Conservation (phyloP, 2,329 filamentous ascomycete genomes). For the Fusarium sulawesiense region DNA sequence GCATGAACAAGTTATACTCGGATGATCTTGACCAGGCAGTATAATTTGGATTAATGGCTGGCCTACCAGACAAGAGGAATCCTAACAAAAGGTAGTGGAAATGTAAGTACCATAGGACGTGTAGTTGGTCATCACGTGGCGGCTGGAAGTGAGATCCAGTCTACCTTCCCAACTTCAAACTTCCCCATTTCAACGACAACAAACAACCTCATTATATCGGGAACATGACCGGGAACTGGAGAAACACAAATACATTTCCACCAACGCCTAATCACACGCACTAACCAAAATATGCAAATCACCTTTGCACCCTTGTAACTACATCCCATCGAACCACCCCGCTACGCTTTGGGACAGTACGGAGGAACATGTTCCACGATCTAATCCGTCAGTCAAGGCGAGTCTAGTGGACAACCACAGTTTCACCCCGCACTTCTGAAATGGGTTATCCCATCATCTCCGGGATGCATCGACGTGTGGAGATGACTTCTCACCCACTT, state of each 20-base stretch:
- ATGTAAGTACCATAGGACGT: background rate
- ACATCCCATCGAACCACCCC: conserved; percentile 27
- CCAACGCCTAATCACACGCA: conserved; percentile 7
- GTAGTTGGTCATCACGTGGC: conserved; percentile 24
- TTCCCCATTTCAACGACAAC: background rate
- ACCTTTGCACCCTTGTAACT: conserved; percentile 14
- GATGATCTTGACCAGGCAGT: background rate
- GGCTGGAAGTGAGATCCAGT: background rate
- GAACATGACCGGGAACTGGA: background rate
- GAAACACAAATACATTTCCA: background rate
- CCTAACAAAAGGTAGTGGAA: background rate
- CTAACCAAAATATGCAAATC: conserved; percentile 18
- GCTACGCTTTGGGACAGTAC: conserved; percentile 41
- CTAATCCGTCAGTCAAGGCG: conserved; percentile 27
- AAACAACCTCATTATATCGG: conserved; percentile 14
- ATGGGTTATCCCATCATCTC: conserved; percentile 17
- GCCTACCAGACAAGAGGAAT: background rate
- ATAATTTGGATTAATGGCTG: background rate
- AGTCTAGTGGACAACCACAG: background rate
- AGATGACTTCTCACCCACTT: conserved; percentile 11
- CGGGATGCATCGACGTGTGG: conserved; percentile 28
- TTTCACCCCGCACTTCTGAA: conserved; percentile 37
- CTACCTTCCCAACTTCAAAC: background rate
- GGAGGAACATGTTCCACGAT: conserved; percentile 42
- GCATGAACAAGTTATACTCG: conserved; percentile 14